Evolutionary conservation across 768 basidiomycete species (phyloP), one percentile per base, ranked within the genome.

Genomic region (Boletus rubropictus): DNA sequence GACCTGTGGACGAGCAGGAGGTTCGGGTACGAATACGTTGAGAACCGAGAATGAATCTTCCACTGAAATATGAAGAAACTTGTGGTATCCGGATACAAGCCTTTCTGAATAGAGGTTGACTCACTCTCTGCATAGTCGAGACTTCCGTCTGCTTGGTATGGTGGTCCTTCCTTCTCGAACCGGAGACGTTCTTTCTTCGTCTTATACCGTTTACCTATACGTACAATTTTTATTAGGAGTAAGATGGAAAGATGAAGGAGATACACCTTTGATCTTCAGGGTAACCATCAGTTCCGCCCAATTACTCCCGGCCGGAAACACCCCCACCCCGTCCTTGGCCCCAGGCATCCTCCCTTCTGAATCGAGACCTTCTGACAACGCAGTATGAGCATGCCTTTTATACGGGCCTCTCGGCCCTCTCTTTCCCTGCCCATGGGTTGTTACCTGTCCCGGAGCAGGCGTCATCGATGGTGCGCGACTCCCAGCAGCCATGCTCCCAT

Each of bases 121-220:
- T 34, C 58, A 87, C 86, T 79, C 63, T 86, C 79, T 21, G 73
- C 55, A 54, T 87, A 88, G 64, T 87, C 81, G 27, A 89, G 68
- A 62, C 87, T 89, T n/a, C 87, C 87, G 58, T 90, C 87, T n/a
- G 77, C 60, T 6, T 71, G 70, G 20, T 75, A 73, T 1, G 87
- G 88, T 15, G 83, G 84, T 0, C 87, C 87, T 50, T 82, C 80
- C 50, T 78, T 83, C 57, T 89, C 88, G 37, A 89, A 74, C n/a
- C 84, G 73, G 48, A 88, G 55, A 9, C 87, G 74, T 53, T 90
- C 87, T 56, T 84, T 89, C 71, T 90, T 90, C 2, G 86, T 89
- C 46, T 77, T 78, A 58, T 89, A 88, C 11, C 80, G 76, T 56
- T 88, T 89, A 17, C 85, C 86, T 55, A 5, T 4, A 10, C 5